Conservation (phyloP, 2,329 filamentous ascomycete genomes). For the Monilinia vaccinii-corymbosi region DNA sequence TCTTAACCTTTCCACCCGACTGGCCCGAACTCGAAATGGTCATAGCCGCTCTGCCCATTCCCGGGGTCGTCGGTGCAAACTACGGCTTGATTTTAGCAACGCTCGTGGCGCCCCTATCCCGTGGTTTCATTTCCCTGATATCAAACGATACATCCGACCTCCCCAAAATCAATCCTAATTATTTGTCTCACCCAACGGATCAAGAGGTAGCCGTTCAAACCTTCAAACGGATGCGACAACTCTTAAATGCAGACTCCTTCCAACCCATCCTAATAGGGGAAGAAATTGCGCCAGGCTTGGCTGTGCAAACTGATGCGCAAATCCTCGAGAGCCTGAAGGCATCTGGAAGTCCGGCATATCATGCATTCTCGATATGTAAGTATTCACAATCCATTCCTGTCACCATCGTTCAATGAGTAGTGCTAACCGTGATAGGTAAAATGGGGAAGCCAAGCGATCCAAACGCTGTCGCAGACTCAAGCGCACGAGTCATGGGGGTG, state of each 20-base stretch:
- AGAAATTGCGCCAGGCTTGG: background rate
- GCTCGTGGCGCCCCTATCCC: background rate
- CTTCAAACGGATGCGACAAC: background rate
- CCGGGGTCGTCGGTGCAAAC: background rate
- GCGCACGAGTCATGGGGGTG: background rate
- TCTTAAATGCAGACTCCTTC: background rate
- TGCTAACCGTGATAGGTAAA: background rate
- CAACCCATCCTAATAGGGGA: background rate
- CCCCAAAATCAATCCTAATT: slow-evolving; percentile 1
- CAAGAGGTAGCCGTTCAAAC: slow-evolving; percentile 1
- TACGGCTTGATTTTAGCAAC: background rate
- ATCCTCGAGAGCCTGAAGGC: background rate
- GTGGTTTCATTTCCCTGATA: background rate
- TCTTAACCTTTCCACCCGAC: slow-evolving; percentile 30
- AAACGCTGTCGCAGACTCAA: background rate
- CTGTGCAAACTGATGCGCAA: background rate
- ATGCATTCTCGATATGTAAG: background rate
- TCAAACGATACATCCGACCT: slow-evolving; percentile 2
- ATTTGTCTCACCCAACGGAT: background rate
- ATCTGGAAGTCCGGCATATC: background rate
- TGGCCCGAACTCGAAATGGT: slow-evolving; percentile 11
- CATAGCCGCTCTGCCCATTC: background rate
- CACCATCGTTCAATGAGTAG: background rate
- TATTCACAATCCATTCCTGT: background rate
- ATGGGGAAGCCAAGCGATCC: background rate